Base-by-base conservation (phyloP, 1,284 basidiomycete genomes). In the Termitomyces sp. region DNA sequence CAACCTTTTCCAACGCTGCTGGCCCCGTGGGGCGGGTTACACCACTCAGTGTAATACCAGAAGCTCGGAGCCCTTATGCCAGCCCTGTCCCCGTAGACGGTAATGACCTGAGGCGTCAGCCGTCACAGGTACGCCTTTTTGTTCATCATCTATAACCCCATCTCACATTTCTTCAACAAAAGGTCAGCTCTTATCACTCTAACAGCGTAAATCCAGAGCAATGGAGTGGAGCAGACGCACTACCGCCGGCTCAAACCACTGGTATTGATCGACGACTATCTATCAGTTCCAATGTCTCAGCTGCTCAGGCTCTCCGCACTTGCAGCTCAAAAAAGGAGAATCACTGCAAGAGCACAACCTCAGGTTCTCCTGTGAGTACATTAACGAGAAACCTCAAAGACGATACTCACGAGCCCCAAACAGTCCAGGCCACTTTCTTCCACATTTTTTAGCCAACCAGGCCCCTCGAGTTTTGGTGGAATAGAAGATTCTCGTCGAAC, bases 1-100 rank as follows among this genome's bases (percentile, higher is more conserved):
- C 80, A 2, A 79, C 79, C 26, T 1, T 72, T 75, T 0, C 67
- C 79, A 52, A 81, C 78, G 2, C 75, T 76, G 43, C 72, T 79
- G 53, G 77, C 77, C 48, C 65, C 79, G 52, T 50, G 8, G 58
- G 56, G 38, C 55, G 66, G 43, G 57, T 62, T 13, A 67, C 65
- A 3, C 69, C 73, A 1, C 68, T 75, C 64, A 71, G 68, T 55
- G 65, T 64, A 19, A 74, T 76, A 55, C 68, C 64, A 36, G 73
- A 76, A 57, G 73, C 70, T 13, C 61, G 57, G 31, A 74, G 69
- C 54, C 57, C 58, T 19, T 61, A 68, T 6, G 62, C 64, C 5
- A 73, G 68, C 56, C 70, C 70, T 39, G 58, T 63, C 40, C 64
- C 65, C 56, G 43, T 54, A 26, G 62, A 54, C 47, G 56, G 58